A percentile compares a stretch with the other conserved stretches of the same genome.
Evolutionary conservation across 2,329 filamentous ascomycete species (phyloP).

Genomic region (Calonectria hawksworthii): DNA sequence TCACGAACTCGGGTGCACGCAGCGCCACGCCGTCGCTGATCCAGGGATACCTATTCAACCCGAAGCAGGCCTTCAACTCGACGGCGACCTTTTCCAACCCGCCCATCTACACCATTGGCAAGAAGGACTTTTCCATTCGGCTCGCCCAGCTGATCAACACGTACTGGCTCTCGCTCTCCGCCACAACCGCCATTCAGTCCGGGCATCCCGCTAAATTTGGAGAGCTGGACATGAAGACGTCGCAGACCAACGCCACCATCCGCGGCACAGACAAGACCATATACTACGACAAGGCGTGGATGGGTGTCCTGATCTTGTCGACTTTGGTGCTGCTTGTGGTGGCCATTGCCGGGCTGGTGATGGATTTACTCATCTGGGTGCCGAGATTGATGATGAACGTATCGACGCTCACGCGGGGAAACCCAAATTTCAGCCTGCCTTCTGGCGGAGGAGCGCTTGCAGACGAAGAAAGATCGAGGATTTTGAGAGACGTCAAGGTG

Average conservation of each 20-base stretch:
- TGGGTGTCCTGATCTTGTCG: not conserved
- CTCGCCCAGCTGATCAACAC: slow-evolving; percentile 6
- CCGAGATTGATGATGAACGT: slow-evolving; percentile 21
- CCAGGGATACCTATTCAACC: not conserved
- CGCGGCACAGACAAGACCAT: not conserved
- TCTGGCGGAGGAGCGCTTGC: not conserved
- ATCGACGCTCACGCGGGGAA: slow-evolving; percentile 12
- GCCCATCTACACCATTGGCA: not conserved
- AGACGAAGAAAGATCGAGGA: not conserved
- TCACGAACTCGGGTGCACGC: not conserved
- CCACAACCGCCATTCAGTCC: slow-evolving; percentile 6
- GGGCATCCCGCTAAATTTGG: not conserved
- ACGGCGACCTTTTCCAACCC: not conserved
- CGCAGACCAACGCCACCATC: not conserved
- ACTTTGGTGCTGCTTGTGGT: not conserved
- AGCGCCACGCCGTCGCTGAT: not conserved
- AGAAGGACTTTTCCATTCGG: not conserved
- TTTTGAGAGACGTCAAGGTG: slow-evolving; percentile 10
- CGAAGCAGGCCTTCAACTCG: not conserved
- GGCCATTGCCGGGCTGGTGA: not conserved
- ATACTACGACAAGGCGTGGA: slow-evolving; percentile 8
- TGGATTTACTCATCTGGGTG: slow-evolving; percentile 9
- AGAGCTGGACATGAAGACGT: not conserved
- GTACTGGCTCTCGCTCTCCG: slow-evolving; percentile 3
- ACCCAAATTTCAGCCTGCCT: not conserved